Conservation (phyloP, 352 stramenopile genomes). For the Phytopythium helicoides region DNA sequence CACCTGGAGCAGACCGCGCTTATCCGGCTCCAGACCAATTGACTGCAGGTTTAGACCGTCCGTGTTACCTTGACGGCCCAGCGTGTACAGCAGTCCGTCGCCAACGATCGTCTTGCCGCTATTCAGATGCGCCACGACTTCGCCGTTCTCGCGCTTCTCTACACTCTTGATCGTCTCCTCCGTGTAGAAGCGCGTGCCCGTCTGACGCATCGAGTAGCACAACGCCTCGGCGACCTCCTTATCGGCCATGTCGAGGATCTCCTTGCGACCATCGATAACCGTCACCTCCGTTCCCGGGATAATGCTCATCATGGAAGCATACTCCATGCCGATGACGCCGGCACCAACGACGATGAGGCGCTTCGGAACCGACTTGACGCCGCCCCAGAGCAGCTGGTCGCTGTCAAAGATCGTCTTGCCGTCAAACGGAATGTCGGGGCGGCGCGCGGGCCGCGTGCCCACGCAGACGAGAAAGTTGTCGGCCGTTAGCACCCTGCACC, state of each 20-base stretch:
- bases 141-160: conserved; percentile 53
- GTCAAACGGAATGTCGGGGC: conserved; percentile 84
- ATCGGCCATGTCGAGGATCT: conserved; percentile 89
- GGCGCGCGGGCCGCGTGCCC: conserved; percentile 78
- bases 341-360: conserved; percentile 81
- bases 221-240: conserved; percentile 84
- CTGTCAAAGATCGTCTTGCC: conserved; percentile 85
- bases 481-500: conserved; percentile 71
- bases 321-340: conserved; percentile 90
- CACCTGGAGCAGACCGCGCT: conserved; percentile 82
- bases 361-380: conserved; percentile 66
- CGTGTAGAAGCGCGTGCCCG: conserved; percentile 82
- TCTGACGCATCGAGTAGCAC: conserved; percentile 87
- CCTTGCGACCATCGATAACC: conserved; percentile 84
- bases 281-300: conserved; percentile 88
- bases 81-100: conserved; percentile 85
- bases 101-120: conserved; percentile 86
- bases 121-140: conserved; percentile 78
- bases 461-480: conserved; percentile 88
- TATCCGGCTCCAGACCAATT: conserved; percentile 76
- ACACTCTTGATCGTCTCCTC: conserved; percentile 79
- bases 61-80: conserved; percentile 84
- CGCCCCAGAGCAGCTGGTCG: conserved; percentile 83
- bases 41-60: conserved; percentile 80
- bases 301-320: conserved; percentile 91